A percentile compares a stretch with the other conserved stretches of the same genome.
Evolutionary conservation across 2,329 filamentous ascomycete genomes (phyloP).

Genomic region (Graphiopsis chlorocephala): DNA sequence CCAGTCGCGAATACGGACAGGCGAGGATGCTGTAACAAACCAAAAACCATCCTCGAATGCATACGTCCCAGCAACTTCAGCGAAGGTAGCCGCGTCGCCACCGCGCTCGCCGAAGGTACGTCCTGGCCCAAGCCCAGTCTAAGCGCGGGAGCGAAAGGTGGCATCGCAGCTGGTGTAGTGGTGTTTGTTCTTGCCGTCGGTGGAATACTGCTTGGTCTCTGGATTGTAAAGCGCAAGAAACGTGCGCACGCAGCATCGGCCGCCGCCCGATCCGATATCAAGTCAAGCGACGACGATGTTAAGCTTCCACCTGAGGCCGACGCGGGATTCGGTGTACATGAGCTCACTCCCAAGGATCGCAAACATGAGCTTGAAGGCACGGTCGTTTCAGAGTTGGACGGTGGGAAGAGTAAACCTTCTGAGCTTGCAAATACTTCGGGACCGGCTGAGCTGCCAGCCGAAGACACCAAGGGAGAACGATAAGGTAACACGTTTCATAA

Average conservation of each 20-base stretch:
- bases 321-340: background rate
- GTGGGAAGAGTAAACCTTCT: background rate
- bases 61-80: background rate
- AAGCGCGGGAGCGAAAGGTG: background rate
- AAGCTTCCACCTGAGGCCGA: slow-evolving; percentile 6
- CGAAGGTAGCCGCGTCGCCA: background rate
- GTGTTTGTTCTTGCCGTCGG: background rate
- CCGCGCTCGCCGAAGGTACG: background rate
- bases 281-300: background rate
- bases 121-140: background rate
- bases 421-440: background rate
- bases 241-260: background rate
- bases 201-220: background rate
- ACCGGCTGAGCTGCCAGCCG: background rate
- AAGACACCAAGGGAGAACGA: slow-evolving; percentile 20
- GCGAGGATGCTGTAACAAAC: background rate
- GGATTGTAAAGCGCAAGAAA: slow-evolving; percentile 1
- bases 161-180: background rate
- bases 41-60: background rate
- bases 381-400: background rate
- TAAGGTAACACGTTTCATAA: background rate
- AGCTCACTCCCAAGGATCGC: background rate
- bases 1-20: background rate
- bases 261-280: background rate
- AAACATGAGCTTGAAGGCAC: background rate